phyloP scores from a whole-genome alignment of 441 rosid species.

The Arabidopsis lyrata region DNA sequence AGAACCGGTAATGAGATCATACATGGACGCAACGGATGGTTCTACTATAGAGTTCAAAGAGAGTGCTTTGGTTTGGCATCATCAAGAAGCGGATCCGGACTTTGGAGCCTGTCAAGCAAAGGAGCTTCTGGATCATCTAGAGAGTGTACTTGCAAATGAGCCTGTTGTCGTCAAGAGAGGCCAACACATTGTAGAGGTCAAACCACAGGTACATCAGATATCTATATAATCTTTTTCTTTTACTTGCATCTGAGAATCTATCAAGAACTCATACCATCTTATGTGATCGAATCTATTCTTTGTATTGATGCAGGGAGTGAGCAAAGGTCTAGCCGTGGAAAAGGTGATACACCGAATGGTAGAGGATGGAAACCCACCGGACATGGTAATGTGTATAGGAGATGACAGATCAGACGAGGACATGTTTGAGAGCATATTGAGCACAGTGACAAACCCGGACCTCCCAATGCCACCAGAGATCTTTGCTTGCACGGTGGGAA shows the following conservation, averaged over 20 bases:
- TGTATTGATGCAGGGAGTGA: constrained; percentile 57
- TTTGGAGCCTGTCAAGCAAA: constrained; percentile 69
- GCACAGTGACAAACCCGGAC: constrained; percentile 49
- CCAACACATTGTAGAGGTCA: constrained; percentile 63
- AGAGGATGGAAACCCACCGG: constrained; percentile 55
- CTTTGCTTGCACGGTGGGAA: constrained; percentile 66
- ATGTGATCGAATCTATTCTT: not conserved
- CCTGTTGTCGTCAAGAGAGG: constrained; percentile 67
- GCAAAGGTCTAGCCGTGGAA: constrained; percentile 68
- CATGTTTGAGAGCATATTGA: constrained; percentile 68
- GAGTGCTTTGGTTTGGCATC: constrained; percentile 72
- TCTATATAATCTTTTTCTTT: constrained; percentile 4
- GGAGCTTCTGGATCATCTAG: constrained; percentile 66
- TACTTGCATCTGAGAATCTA: not conserved
- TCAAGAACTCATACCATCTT: not conserved
- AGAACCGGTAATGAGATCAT: constrained; percentile 62
- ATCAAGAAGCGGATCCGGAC: constrained; percentile 62
- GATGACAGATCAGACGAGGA: constrained; percentile 78
- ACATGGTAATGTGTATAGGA: constrained; percentile 70
- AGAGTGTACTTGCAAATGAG: constrained; percentile 63
- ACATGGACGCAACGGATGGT: constrained; percentile 71
- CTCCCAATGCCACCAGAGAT: constrained; percentile 56
- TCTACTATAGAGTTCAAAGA: constrained; percentile 63
- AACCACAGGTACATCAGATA: constrained; percentile 55
- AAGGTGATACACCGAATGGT: constrained; percentile 57